Base-by-base conservation (phyloP, 163 green algal species). In the Coccomyxa subellipsoidea region DNA sequence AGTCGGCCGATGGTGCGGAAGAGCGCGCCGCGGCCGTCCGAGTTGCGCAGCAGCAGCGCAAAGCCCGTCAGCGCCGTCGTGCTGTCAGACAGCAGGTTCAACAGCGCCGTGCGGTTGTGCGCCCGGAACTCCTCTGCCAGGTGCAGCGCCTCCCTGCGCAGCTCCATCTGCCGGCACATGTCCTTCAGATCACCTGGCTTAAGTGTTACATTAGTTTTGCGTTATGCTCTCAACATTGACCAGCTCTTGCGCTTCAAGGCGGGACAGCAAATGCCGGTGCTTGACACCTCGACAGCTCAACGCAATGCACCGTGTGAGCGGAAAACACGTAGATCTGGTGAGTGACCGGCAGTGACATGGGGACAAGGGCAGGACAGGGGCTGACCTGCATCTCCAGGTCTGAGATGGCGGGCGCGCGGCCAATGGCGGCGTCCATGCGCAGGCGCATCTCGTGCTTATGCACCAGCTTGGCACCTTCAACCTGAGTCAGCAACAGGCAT, bases 371-470 rank as follows among this genome's bases (percentile, higher is more conserved):
- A 73, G 27, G 66, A 36, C 66, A 8, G 21, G 4, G 1, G 0
- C 66, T 73, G 66, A 87, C 66, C 84, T 95, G 85, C 54, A 88
- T 76, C 25, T 88, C 87, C 54, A 94, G 5, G 18, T 83, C 94
- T 0, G 69, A 91, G 12, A 98, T 82, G 7, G 93, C 90, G 27
- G 93, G 93, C 6, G 89, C 80, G 81, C 87, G 79, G 54, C 94
- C 94, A 25, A 97, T 92, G n/a, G 90, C 90, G 78, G 93, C 91
- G 54, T 97, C 92, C 82, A 97, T 91, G 34, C 92, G 90, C 79
- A 98, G 76, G 18, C 93, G 89, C 54, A 91, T 79, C 88, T 95
- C 91, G 79, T 95, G 89, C 54, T 92, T 80, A 79, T 95, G 89
- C 75, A 96, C 84, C 36, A 89, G 85, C 10, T 89, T 71, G 5